Evolutionary conservation across 2,329 filamentous ascomycete species (phyloP).

Genomic region (Acrodontium crateriforme): DNA sequence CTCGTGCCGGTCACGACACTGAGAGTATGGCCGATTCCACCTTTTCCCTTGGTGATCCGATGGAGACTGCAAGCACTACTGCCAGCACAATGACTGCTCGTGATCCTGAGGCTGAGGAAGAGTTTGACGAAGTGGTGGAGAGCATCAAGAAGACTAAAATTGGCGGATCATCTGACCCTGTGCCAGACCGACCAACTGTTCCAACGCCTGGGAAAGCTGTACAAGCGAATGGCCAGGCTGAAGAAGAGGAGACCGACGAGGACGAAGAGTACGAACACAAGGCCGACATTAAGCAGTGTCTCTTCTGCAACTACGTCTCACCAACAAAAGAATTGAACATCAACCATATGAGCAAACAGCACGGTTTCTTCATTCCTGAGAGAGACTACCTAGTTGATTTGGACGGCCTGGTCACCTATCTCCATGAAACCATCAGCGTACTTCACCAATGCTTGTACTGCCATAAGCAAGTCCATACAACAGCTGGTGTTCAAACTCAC

Average conservation of each 20-base stretch:
- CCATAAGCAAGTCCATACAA: conserved; percentile 64
- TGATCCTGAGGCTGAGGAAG: conserved; percentile 56
- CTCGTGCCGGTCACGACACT: conserved; percentile 24
- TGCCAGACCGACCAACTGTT: conserved; percentile 23
- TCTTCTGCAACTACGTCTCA: conserved; percentile 87
- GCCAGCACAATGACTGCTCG: conserved; percentile 26
- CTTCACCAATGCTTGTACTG: conserved; percentile 80
- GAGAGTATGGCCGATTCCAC: conserved; percentile 74
- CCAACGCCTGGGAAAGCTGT: conserved; percentile 26
- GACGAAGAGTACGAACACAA: conserved; percentile 22
- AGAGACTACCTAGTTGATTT: conserved; percentile 68
- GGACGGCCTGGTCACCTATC: conserved; percentile 63
- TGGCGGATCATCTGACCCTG: conserved; percentile 25
- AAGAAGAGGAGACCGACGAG: conserved; percentile 27
- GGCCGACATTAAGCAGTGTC: conserved; percentile 43
- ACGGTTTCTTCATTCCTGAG: conserved; percentile 94
- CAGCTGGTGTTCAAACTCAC: conserved; percentile 77
- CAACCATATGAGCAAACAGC: conserved; percentile 78
- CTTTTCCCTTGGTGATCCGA: conserved; percentile 76
- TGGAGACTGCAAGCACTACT: conserved; percentile 35
- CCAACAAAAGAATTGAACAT: conserved; percentile 63
- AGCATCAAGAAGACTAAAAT: conserved; percentile 54
- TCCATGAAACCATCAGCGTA: conserved; percentile 68
- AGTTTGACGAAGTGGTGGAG: conserved; percentile 66
- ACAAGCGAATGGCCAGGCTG: conserved; percentile 14